A percentile compares a stretch with the other conserved stretches of the same genome.
Evolutionary conservation across 2,329 filamentous ascomycete species (phyloP).

Genomic region (Diplocarpon rosae): DNA sequence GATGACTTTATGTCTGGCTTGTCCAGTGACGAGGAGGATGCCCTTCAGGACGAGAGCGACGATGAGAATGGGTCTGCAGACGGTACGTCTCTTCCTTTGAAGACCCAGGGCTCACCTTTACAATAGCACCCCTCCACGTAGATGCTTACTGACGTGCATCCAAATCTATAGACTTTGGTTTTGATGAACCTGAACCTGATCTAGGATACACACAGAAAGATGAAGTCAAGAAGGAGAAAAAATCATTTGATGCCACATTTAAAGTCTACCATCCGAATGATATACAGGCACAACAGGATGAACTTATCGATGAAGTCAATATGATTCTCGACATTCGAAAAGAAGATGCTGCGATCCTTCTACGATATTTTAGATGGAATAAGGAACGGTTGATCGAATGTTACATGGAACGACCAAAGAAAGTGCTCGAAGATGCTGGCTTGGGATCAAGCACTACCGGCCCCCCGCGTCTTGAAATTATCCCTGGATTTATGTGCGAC

Average conservation of each 20-base stretch:
- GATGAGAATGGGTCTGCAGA: slow-evolving; percentile 52
- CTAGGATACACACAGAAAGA: slow-evolving; percentile 46
- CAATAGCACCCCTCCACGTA: not conserved
- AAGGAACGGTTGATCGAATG: slow-evolving; percentile 89
- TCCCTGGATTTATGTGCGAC: slow-evolving; percentile 77
- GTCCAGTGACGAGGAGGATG: slow-evolving; percentile 66
- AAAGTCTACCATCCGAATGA: slow-evolving; percentile 70
- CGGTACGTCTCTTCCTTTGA: slow-evolving; percentile 19
- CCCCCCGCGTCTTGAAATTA: slow-evolving; percentile 55
- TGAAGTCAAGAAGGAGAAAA: slow-evolving; percentile 59
- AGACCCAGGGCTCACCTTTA: not conserved
- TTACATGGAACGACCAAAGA: slow-evolving; percentile 82
- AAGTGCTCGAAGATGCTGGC: slow-evolving; percentile 75
- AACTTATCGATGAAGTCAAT: slow-evolving; percentile 80
- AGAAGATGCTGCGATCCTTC: slow-evolving; percentile 81
- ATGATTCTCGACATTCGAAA: slow-evolving; percentile 81
- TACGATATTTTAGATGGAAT: slow-evolving; percentile 90
- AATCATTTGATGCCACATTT: slow-evolving; percentile 74
- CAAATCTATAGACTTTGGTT: slow-evolving; percentile 25
- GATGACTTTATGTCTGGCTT: slow-evolving; percentile 83
- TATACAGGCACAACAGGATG: slow-evolving; percentile 75
- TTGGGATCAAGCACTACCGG: slow-evolving; percentile 53
- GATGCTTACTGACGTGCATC: slow-evolving; percentile 1
- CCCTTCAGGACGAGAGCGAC: slow-evolving; percentile 67
- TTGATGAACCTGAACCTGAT: slow-evolving; percentile 38